These are phyloP conservation scores for Trebouxia sp. DNA, from an alignment of 139 green algal species.

Conservation along the genomic window DNA sequence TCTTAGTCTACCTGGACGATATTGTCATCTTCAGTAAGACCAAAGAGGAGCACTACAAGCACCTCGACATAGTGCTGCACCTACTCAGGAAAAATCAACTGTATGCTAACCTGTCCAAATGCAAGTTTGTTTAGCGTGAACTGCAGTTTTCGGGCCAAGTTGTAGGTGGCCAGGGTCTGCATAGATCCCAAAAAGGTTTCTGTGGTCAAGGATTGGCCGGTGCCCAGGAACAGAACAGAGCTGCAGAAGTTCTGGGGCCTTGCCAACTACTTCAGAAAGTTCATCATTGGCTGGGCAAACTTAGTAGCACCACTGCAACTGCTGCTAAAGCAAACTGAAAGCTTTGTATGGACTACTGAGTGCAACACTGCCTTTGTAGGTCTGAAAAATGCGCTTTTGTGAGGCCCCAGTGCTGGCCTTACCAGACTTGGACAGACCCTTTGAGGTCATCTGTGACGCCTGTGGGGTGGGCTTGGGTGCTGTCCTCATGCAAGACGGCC, in stretches of 20 bases:
- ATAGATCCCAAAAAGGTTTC: neutral
- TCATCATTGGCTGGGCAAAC: neutral
- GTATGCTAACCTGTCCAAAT: neutral
- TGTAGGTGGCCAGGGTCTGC: neutral
- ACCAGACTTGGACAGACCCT: constrained; percentile 34
- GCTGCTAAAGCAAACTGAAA: too few species aligned
- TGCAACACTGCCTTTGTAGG: too few species aligned
- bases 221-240: neutral
- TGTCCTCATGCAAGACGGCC: constrained; percentile 38
- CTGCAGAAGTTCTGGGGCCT: neutral
- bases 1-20: neutral
- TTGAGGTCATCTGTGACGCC: constrained; percentile 39
- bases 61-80: too few species aligned
- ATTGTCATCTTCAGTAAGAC: neutral
- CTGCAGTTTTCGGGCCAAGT: neutral
- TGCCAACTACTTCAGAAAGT: neutral
- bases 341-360: too few species aligned
- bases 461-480: constrained; percentile 34
- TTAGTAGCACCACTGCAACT: too few species aligned
- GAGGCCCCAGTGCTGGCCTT: constrained; percentile 34
- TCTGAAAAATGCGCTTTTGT: too few species aligned
- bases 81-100: neutral
- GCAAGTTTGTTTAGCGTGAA: neutral
- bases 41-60: neutral
- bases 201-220: neutral